phyloP scores from a whole-genome alignment of 306 rosid genomes.

The Echinosophora koreensis region DNA sequence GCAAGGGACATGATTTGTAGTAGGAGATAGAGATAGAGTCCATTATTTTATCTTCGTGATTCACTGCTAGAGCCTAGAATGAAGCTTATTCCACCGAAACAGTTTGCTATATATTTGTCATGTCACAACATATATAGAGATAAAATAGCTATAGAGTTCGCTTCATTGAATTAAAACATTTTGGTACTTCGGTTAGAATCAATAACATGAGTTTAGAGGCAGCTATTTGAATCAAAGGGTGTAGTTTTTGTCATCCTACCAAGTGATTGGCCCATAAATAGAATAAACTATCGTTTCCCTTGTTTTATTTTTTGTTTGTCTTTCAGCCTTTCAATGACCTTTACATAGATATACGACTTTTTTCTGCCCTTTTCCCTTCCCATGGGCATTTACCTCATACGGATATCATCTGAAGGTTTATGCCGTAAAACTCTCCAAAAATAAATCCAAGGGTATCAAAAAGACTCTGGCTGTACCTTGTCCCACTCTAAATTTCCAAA shows the following conservation, averaged over 20 bases:
- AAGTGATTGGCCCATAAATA: neutral
- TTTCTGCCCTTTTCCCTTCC: neutral
- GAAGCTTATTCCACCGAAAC: neutral
- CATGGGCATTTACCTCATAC: neutral
- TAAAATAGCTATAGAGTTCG: neutral
- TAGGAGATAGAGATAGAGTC: neutral
- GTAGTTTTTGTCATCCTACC: neutral
- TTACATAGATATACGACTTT: neutral
- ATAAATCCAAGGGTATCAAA: constrained; percentile 15
- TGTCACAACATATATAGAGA: neutral
- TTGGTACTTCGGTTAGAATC: too few species aligned
- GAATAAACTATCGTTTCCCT: neutral
- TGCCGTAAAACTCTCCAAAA: neutral
- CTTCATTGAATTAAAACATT: neutral
- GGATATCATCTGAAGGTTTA: neutral
- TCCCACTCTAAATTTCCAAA: constrained; percentile 32
- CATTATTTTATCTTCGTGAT: neutral
- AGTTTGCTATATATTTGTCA: neutral
- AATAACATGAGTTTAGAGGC: neutral
- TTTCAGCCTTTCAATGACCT: constrained; percentile 5
- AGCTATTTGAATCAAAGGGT: neutral
- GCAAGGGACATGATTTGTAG: neutral
- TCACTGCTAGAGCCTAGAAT: neutral
- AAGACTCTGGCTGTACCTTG: constrained; percentile 24
- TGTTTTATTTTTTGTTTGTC: neutral